phyloP scores from a whole-genome alignment of 2,329 filamentous ascomycete genomes.

The Aureobasidium namibiae region DNA sequence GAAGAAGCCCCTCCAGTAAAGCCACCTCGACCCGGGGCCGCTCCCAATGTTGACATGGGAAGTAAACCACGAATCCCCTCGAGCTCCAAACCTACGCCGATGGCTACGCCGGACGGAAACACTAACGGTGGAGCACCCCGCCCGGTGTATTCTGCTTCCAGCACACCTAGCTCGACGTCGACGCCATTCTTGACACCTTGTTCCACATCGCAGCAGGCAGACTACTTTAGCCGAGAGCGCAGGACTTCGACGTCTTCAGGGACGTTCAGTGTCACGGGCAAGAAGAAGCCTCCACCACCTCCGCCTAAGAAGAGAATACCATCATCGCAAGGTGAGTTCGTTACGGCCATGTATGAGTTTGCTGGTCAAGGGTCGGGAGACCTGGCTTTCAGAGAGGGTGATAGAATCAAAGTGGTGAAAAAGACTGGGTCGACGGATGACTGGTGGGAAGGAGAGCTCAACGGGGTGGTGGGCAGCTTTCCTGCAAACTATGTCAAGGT shows the following conservation, averaged over 20 bases:
- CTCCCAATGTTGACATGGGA: constrained; percentile 15
- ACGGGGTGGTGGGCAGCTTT: constrained; percentile 61
- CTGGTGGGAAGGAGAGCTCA: constrained; percentile 78
- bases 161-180: constrained; percentile 12
- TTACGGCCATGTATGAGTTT: constrained; percentile 67
- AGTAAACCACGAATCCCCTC: constrained; percentile 15
- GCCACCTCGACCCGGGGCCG: constrained; percentile 25
- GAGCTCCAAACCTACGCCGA: constrained; percentile 2
- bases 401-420: constrained; percentile 67
- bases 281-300: constrained; percentile 71
- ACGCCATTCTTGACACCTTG: constrained; percentile 8
- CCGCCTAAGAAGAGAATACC: constrained; percentile 54
- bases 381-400: constrained; percentile 66
- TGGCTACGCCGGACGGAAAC: neutral
- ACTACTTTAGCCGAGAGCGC: constrained; percentile 37
- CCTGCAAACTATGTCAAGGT: constrained; percentile 64
- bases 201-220: constrained; percentile 16
- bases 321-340: constrained; percentile 35
- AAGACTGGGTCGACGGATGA: constrained; percentile 74
- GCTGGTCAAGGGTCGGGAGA: constrained; percentile 62
- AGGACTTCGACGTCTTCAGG: constrained; percentile 28
- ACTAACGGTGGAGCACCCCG: constrained; percentile 10
- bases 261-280: constrained; percentile 36
- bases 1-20: constrained; percentile 26
- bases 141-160: constrained; percentile 9